Conservation (phyloP, 2,329 filamentous ascomycete genomes). For the Ceratocystis cubensis region DNA sequence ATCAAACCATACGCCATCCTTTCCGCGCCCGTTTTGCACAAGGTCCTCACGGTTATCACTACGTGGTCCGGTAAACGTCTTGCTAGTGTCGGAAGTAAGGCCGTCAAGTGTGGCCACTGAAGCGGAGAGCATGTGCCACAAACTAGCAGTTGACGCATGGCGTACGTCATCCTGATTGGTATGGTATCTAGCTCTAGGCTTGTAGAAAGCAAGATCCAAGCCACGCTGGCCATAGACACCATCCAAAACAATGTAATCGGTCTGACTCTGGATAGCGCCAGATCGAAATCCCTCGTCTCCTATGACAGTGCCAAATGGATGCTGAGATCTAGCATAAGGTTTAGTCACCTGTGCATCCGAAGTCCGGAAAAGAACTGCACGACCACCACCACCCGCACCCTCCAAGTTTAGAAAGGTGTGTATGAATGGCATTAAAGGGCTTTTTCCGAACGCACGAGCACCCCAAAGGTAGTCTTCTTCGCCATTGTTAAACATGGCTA, state of each 20-base stretch:
- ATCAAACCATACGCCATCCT: constrained; percentile 82
- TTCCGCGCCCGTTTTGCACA: constrained; percentile 53
- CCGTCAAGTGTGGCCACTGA: constrained; percentile 61
- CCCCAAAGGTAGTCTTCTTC: constrained; percentile 91
- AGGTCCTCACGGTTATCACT: constrained; percentile 45
- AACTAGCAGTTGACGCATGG: constrained; percentile 55
- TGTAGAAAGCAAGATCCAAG: constrained; percentile 83
- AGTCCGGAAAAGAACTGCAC: constrained; percentile 74
- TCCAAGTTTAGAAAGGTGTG: constrained; percentile 91
- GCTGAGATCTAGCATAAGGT: constrained; percentile 56
- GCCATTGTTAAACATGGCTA: constrained; percentile 84
- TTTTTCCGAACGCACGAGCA: constrained; percentile 70
- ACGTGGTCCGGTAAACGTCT: constrained; percentile 50
- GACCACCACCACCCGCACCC: constrained; percentile 81
- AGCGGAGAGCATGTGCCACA: constrained; percentile 94
- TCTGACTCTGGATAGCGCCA: constrained; percentile 69
- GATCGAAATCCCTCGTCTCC: constrained; percentile 72
- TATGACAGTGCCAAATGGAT: constrained; percentile 76
- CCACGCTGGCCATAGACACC: constrained; percentile 69
- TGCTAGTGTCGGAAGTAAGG: constrained; percentile 55
- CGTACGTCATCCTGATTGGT: constrained; percentile 76
- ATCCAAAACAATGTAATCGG: constrained; percentile 78
- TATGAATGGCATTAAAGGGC: constrained; percentile 65
- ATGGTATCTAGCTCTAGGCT: constrained; percentile 76
- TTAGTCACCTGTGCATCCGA: constrained; percentile 77